Base-by-base conservation (phyloP, 2,329 filamentous ascomycete genomes). In the Emydomyces testavorans region DNA sequence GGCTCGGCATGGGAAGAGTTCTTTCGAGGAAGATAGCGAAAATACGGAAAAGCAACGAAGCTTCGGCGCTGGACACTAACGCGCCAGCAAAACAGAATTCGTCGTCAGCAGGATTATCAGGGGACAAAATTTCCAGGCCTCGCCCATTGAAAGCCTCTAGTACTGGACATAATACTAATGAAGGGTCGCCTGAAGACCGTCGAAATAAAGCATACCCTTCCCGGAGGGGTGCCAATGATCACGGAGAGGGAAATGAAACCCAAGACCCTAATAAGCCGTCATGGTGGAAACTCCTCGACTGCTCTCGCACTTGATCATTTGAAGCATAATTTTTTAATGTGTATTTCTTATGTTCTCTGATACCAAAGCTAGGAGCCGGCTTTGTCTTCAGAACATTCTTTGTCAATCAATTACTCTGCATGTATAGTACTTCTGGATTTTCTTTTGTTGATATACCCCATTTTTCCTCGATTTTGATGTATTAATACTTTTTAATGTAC, bases 1-100 rank as follows among this genome's bases (percentile, higher is more conserved):
- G 53, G 53, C 23, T 48, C 16, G 44, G 48, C 15, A 4, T 55
- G 10, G 28, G 40, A 13, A 48, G 46, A 15, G 53, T 46, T 3
- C 37, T 54, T 21, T 52, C 51, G 2, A 52, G 50, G 24, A 47
- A 40, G 15, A 29, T 53, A 13, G 23, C 29, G 21, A 48, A 45
- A 40, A 49, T 42, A 13, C 32, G 38, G 8, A 53, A 53, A 23
- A 45, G 28, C 11, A 43, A 49, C 15, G 40, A 51, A 18, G 32
- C 40, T 20, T 18, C 40, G 4, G 6, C 46, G 21, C 24, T 29
- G 21, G 31, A 24, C 16, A 18, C 13, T 29, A 10, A 37, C 8
- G 23, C 32, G 4, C 18, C 45, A 32, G 11, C 35, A 28, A 24
- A 16, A 18, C 45, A 13, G 20, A 36, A 16, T 7, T 13, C 8